phyloP scores from a whole-genome alignment of 176 grass and related monocot species.

The Hordeum vulgare region DNA sequence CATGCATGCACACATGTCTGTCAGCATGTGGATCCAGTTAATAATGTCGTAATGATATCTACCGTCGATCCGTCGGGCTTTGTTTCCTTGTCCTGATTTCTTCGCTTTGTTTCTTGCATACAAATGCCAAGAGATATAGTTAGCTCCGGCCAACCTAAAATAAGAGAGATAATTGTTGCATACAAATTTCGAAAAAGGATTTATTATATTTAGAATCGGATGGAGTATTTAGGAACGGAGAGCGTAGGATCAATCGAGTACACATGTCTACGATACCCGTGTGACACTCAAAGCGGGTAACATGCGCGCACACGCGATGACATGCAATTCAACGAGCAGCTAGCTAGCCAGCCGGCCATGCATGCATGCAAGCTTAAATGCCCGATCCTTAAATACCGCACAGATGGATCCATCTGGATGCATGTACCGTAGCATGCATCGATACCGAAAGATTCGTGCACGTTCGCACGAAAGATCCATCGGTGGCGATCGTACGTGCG shows the following conservation, averaged over 20 bases:
- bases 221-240: too few species aligned
- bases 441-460: not conserved
- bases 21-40: too few species aligned
- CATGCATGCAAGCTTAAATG: not conserved
- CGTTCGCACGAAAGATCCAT: not conserved
- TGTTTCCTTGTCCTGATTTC: not conserved
- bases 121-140: not conserved
- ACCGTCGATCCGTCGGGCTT: too few species aligned
- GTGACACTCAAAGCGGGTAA: constrained; percentile 11
- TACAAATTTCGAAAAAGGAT: too few species aligned
- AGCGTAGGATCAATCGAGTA: not conserved
- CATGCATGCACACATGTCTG: too few species aligned
- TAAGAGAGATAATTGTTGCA: not conserved
- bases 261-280: not conserved
- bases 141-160: too few species aligned
- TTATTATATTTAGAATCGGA: too few species aligned
- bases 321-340: not conserved
- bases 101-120: not conserved
- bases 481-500: not conserved
- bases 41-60: too few species aligned
- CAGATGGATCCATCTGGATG: not conserved
- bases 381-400: not conserved
- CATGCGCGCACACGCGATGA: not conserved
- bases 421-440: not conserved
- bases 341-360: too few species aligned